These are phyloP conservation scores for Gracilaria domingensis DNA, from an alignment of 23 red algal genomes.

Conservation along the genomic window DNA sequence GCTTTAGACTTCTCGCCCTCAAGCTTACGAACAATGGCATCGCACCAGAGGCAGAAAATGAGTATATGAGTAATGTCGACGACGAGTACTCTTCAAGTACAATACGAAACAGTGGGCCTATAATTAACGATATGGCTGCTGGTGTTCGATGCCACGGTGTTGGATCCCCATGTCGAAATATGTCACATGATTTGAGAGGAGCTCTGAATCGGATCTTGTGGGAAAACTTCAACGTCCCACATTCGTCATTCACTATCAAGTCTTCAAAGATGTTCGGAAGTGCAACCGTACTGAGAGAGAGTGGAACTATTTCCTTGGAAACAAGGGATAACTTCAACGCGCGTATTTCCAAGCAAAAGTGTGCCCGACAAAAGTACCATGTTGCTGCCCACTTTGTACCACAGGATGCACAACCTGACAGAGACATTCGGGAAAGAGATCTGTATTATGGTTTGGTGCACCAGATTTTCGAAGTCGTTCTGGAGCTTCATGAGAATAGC, in stretches of 20 bases:
- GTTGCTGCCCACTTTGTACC: background rate
- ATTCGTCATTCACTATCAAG: background rate
- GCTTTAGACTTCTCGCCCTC: background rate
- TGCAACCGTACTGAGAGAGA: background rate
- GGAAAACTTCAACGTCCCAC: background rate
- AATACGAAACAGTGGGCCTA: background rate
- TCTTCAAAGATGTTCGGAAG: background rate
- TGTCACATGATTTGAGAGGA: background rate
- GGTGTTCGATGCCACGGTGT: background rate
- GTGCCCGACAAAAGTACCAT: background rate
- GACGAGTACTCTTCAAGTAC: background rate
- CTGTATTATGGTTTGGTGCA: background rate
- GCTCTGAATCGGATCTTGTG: background rate
- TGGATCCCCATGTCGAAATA: background rate
- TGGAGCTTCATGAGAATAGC: background rate
- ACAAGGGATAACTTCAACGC: background rate
- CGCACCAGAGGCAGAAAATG: background rate
- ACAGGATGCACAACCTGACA: too few relatives aligned
- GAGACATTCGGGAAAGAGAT: background rate
- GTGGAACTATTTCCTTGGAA: background rate
- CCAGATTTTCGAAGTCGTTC: background rate
- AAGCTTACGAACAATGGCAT: background rate
- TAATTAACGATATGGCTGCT: background rate
- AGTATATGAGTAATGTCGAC: background rate
- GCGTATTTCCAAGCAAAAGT: background rate